phyloP scores from a whole-genome alignment of 306 rosid genomes.

The Lupinus albus region DNA sequence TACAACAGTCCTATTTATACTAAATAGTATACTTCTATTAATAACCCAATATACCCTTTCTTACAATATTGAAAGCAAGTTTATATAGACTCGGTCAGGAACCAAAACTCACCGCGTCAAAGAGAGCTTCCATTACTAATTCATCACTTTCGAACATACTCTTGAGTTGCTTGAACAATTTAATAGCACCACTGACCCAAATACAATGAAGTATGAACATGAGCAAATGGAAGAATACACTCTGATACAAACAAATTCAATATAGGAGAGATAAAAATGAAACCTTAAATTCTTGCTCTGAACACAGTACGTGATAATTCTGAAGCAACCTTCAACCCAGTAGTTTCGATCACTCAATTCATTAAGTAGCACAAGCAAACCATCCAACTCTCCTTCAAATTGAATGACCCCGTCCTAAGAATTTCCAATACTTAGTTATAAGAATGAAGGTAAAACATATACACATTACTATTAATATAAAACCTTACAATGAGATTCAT shows the following conservation, averaged over 20 bases:
- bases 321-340: slow-evolving; percentile 80
- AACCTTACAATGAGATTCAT: slow-evolving; percentile 70
- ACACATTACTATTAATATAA: slow-evolving; percentile 14
- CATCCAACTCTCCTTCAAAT: slow-evolving; percentile 62
- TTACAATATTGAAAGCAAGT: slow-evolving; percentile 10
- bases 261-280: slow-evolving; percentile 14
- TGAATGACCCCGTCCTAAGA: slow-evolving; percentile 64
- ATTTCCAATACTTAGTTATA: slow-evolving; percentile 2
- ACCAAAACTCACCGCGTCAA: slow-evolving; percentile 64
- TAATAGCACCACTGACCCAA: slow-evolving; percentile 57
- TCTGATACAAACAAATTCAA: slow-evolving; percentile 15
- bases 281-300: slow-evolving; percentile 70
- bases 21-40: neutral
- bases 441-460: slow-evolving; percentile 18
- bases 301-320: slow-evolving; percentile 62
- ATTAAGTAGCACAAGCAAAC: slow-evolving; percentile 58
- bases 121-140: slow-evolving; percentile 52
- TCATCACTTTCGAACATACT: slow-evolving; percentile 54
- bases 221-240: slow-evolving; percentile 20
- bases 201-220: slow-evolving; percentile 28
- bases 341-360: slow-evolving; percentile 56
- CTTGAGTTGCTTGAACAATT: slow-evolving; percentile 73
- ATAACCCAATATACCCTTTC: slow-evolving; percentile 13
- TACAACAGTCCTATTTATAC: no score
- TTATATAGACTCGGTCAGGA: slow-evolving; percentile 7